Evolutionary conservation across 371 early-diverging fungal genomes (phyloP).

Genomic region (Apophysomyces ossiformis): DNA sequence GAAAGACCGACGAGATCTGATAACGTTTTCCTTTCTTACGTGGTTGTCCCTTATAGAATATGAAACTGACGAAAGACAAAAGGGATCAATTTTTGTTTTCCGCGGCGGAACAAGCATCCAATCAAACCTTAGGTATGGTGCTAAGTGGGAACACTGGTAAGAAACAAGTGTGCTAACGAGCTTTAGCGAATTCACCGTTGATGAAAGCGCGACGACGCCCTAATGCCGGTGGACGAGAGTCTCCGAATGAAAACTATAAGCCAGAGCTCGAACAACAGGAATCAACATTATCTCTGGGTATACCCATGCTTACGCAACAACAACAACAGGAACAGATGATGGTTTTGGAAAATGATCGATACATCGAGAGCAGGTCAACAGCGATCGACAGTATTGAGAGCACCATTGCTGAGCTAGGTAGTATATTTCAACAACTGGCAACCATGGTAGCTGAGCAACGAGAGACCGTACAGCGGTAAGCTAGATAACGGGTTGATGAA

Average conservation of each 20-base stretch:
- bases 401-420: conserved; percentile 96
- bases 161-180: not conserved
- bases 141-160: not conserved
- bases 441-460: conserved; percentile 94
- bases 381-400: conserved; percentile 96
- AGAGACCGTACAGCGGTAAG: conserved; percentile 88
- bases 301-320: conserved; percentile 54
- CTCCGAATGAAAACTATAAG: conserved; percentile 18
- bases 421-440: conserved; percentile 93
- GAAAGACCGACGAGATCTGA: too few species aligned
- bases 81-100: conserved; percentile 64
- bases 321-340: conserved; percentile 68
- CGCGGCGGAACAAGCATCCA: conserved; percentile 36
- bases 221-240: conserved; percentile 16
- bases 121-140: conserved; percentile 37
- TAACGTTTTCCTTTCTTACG: not conserved
- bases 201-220: conserved; percentile 52
- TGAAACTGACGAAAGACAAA: conserved; percentile 76
- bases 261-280: conserved; percentile 32
- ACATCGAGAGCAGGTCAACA: conserved; percentile 83
- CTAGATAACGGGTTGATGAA: not conserved
- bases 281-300: conserved; percentile 50
- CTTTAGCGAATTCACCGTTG: conserved; percentile 62
- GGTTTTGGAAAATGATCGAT: conserved; percentile 61
- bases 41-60: conserved; percentile 48